These are phyloP conservation scores for Pleurotus tuoliensis DNA, from an alignment of 768 basidiomycete species.

Conservation along the genomic window DNA sequence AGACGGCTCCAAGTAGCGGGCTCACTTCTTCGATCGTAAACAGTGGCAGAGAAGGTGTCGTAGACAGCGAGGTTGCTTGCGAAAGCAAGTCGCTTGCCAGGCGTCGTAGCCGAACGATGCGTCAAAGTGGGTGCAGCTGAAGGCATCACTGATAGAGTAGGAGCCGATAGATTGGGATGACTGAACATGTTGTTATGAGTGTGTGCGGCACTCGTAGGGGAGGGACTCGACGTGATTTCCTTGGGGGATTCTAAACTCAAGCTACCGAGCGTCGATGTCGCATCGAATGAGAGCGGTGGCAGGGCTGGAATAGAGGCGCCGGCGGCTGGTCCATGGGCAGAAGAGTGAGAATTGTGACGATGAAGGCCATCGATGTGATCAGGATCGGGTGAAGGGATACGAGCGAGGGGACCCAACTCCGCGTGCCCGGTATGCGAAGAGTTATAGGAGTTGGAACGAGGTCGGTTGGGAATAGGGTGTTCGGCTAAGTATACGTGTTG, in stretches of 20 bases:
- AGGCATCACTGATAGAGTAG: conserved; percentile 65
- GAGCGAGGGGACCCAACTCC: conserved; percentile 74
- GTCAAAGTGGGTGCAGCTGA: conserved; percentile 45
- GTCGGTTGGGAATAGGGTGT: conserved; percentile 42
- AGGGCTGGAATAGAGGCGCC: conserved; percentile 24
- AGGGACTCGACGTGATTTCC: conserved; percentile 33
- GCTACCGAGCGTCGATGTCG: conserved; percentile 25
- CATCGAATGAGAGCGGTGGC: conserved; percentile 58
- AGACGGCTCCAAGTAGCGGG: conserved; percentile 96
- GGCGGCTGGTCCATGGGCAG: conserved; percentile 26
- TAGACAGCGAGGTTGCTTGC: conserved; percentile 93
- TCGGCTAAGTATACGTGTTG: conserved; percentile 57
- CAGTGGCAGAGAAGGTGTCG: conserved; percentile 87
- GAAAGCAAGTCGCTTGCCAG: conserved; percentile 76
- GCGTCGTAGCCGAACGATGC: conserved; percentile 69
- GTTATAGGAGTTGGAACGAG: conserved; percentile 82
- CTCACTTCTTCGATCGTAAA: conserved; percentile 94
- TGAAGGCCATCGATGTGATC: conserved; percentile 87
- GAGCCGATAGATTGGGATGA: conserved; percentile 83
- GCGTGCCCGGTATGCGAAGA: conserved; percentile 43
- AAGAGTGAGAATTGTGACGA: conserved; percentile 57
- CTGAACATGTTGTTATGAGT: conserved; percentile 58
- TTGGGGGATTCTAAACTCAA: conserved; percentile 30
- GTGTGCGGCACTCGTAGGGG: conserved; percentile 19
- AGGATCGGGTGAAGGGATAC: conserved; percentile 79